Conservation (phyloP, 352 stramenopile genomes). For the Phytopythium mirpurense region DNA sequence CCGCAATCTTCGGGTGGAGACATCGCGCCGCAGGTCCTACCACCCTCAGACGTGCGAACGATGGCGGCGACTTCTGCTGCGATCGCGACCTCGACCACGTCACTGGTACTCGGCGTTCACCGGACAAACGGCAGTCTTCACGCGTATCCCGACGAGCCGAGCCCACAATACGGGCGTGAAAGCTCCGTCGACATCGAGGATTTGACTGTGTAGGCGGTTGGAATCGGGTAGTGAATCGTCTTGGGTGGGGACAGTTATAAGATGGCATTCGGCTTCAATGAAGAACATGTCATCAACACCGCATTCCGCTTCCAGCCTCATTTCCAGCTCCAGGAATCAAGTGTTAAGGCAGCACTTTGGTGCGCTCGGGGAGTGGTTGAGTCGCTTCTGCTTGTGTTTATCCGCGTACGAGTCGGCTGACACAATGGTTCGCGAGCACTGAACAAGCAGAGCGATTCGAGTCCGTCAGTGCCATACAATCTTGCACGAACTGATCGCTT, state of each 20-base stretch:
- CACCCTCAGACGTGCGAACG: neutral
- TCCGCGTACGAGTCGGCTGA: slow-evolving; percentile 3
- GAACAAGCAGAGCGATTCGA: neutral
- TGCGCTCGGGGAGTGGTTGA: slow-evolving; percentile 2
- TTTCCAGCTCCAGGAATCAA: too few relatives aligned
- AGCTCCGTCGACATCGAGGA: slow-evolving; percentile 21
- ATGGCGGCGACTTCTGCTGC: neutral
- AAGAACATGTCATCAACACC: slow-evolving; percentile 1
- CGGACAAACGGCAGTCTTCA: neutral
- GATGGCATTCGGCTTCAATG: neutral
- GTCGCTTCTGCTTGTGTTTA: neutral
- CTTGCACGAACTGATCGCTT: neutral
- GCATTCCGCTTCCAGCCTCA: neutral
- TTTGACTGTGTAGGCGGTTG: slow-evolving; percentile 15
- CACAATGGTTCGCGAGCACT: neutral
- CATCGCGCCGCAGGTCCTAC: neutral
- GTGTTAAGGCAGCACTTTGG: neutral
- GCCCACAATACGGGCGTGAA: slow-evolving; percentile 11
- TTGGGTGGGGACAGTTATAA: slow-evolving; percentile 1
- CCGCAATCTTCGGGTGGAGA: neutral
- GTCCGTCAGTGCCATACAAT: neutral
- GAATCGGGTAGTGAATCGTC: neutral
- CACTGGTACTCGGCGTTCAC: neutral
- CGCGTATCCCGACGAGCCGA: slow-evolving; percentile 1
- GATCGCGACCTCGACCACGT: neutral